Evolutionary conservation across 306 rosid species (phyloP).

Genomic region (Prinsepia uniflora): DNA sequence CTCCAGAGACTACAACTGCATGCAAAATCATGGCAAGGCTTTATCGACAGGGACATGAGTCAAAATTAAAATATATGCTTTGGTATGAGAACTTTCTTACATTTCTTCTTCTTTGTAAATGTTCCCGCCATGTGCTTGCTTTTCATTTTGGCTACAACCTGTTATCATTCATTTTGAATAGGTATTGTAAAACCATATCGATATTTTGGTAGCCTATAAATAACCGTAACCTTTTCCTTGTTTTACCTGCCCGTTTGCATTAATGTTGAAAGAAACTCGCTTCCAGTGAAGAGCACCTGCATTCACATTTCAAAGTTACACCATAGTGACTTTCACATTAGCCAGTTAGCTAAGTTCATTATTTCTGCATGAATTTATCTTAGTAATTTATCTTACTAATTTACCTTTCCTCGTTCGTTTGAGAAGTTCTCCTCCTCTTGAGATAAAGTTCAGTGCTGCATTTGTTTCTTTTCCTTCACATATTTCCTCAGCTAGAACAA

Average conservation of each 20-base stretch:
- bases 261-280: constrained; percentile 77
- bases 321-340: constrained; percentile 17
- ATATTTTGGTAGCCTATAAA: neutral
- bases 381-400: neutral
- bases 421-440: constrained; percentile 81
- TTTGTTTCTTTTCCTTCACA: constrained; percentile 60
- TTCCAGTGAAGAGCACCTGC: constrained; percentile 97
- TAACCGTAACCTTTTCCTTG: neutral
- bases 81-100: constrained; percentile 49
- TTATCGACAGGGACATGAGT: neutral
- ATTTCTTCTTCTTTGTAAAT: constrained; percentile 81
- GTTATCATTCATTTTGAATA: constrained; percentile 32
- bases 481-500: constrained; percentile 55
- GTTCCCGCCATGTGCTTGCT: constrained; percentile 90
- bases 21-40: too few species aligned
- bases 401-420: constrained; percentile 96
- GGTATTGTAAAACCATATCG: constrained; percentile 1
- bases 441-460: constrained; percentile 57
- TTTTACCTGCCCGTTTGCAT: constrained; percentile 81
- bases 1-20: constrained; percentile 75
- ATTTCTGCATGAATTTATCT: constrained; percentile 9
- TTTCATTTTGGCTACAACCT: constrained; percentile 90
- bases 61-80: constrained; percentile 11
- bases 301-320: constrained; percentile 20
- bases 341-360: neutral